phyloP scores from a whole-genome alignment of 1,284 basidiomycete species.

The Mycosarcoma mackinlayi region DNA sequence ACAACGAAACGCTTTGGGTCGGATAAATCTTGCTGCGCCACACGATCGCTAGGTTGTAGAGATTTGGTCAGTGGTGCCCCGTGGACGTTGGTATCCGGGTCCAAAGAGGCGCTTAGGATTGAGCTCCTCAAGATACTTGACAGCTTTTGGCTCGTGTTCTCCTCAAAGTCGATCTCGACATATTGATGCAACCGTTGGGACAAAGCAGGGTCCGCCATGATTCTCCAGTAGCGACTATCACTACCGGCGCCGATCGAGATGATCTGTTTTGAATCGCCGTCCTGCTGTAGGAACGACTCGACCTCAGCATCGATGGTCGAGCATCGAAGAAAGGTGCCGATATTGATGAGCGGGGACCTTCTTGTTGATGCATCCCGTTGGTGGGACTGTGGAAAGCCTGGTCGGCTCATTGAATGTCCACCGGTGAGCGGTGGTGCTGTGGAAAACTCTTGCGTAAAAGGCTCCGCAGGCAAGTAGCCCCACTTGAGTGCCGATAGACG shows the following conservation, averaged over 20 bases:
- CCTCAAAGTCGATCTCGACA: constrained; percentile 89
- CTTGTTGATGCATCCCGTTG: constrained; percentile 70
- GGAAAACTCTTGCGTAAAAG: constrained; percentile 44
- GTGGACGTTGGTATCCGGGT: constrained; percentile 7
- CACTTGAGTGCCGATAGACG: constrained; percentile 73
- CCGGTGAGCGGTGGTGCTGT: not conserved
- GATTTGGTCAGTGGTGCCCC: not conserved
- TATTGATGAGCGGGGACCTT: constrained; percentile 86
- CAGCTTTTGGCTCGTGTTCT: constrained; percentile 84
- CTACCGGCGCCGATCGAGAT: constrained; percentile 91
- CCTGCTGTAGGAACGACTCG: constrained; percentile 75
- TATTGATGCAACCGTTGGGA: constrained; percentile 72
- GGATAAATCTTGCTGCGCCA: not conserved
- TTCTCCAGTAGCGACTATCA: constrained; percentile 90
- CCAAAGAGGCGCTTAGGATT: constrained; percentile 70
- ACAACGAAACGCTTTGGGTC: constrained; percentile 2
- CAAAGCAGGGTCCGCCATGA: constrained; percentile 73
- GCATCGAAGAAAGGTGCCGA: constrained; percentile 90
- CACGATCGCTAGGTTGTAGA: no score
- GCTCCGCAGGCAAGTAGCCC: constrained; percentile 38
- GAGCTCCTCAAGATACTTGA: constrained; percentile 80
- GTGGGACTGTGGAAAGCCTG: not conserved
- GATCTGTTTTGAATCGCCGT: constrained; percentile 75
- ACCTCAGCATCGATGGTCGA: constrained; percentile 83
- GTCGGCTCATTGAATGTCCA: not conserved